Evolutionary conservation across 495 filamentous ascomycete species (phyloP).

Genomic region (Aspergillus affinis): DNA sequence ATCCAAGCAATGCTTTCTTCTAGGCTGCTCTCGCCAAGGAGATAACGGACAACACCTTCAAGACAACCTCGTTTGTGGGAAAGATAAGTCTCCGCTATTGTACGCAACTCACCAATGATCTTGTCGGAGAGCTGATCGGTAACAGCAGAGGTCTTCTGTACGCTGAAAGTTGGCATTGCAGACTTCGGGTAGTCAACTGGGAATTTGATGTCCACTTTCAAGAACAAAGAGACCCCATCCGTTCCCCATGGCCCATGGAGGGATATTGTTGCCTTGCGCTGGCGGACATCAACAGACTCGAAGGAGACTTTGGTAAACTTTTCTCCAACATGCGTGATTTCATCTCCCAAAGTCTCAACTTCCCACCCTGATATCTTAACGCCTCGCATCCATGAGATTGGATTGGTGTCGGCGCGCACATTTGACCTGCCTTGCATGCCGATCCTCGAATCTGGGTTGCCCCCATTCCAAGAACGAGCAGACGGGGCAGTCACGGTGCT

Average conservation of each 20-base stretch:
- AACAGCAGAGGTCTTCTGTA: slow-evolving; percentile 79
- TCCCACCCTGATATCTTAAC: slow-evolving; percentile 83
- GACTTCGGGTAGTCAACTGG: slow-evolving; percentile 72
- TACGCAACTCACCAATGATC: slow-evolving; percentile 64
- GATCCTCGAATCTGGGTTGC: slow-evolving; percentile 50
- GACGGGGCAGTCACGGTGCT: slow-evolving; percentile 52
- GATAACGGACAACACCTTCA: slow-evolving; percentile 77
- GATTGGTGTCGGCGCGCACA: slow-evolving; percentile 60
- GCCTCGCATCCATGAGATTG: slow-evolving; percentile 91
- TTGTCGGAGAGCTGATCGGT: slow-evolving; percentile 64
- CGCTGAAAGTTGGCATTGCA: slow-evolving; percentile 61
- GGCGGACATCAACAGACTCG: slow-evolving; percentile 79
- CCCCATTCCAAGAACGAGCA: slow-evolving; percentile 40
- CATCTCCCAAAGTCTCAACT: slow-evolving; percentile 78
- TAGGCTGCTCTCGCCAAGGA: slow-evolving; percentile 78
- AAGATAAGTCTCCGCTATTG: slow-evolving; percentile 68
- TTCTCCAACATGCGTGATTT: slow-evolving; percentile 79
- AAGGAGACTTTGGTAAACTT: slow-evolving; percentile 83
- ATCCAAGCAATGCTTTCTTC: slow-evolving; percentile 73
- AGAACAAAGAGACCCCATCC: slow-evolving; percentile 66
- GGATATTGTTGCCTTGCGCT: slow-evolving; percentile 69
- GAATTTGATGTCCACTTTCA: slow-evolving; percentile 79
- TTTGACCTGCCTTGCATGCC: slow-evolving; percentile 65
- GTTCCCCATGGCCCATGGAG: slow-evolving; percentile 85
- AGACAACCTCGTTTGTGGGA: slow-evolving; percentile 72